These are phyloP conservation scores for Hygrophila difformis DNA, from an alignment of 257 asterid genomes.

Conservation along the genomic window DNA sequence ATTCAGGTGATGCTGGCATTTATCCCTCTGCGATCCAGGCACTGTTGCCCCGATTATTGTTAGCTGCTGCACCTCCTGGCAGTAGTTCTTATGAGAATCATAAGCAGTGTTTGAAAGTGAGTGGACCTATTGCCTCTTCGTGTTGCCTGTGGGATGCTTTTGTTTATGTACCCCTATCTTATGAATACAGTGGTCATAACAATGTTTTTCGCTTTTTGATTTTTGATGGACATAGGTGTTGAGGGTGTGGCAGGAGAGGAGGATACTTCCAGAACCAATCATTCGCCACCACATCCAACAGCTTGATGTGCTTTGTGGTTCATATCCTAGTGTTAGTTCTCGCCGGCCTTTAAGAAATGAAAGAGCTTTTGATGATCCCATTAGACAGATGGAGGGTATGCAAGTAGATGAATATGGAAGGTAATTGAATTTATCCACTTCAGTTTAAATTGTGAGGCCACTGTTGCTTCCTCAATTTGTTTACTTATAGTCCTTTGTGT, in stretches of 20 bases:
- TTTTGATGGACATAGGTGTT: constrained; percentile 51
- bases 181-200: constrained; percentile 2
- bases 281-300: constrained; percentile 73
- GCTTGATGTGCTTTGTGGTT: constrained; percentile 60
- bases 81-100: constrained; percentile 68
- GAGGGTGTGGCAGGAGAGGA: constrained; percentile 92
- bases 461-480: neutral
- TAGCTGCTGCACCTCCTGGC: constrained; percentile 92
- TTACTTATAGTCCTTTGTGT: neutral
- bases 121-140: constrained; percentile 17
- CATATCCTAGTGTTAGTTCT: constrained; percentile 46
- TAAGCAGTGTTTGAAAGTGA: constrained; percentile 83
- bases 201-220: neutral
- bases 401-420: constrained; percentile 95
- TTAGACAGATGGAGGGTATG: constrained; percentile 95
- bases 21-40: constrained; percentile 75
- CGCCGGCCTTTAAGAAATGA: constrained; percentile 64
- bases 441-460: constrained; percentile 2
- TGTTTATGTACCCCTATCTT: constrained; percentile 1
- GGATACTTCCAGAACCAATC: constrained; percentile 77
- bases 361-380: constrained; percentile 84
- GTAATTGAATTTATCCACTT: constrained; percentile 22
- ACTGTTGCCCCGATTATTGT: constrained; percentile 57
- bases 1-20: constrained; percentile 57
- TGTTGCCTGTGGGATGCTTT: constrained; percentile 6